Conservation (phyloP, 2,329 filamentous ascomycete species). For the Xylariaceae sp. region DNA sequence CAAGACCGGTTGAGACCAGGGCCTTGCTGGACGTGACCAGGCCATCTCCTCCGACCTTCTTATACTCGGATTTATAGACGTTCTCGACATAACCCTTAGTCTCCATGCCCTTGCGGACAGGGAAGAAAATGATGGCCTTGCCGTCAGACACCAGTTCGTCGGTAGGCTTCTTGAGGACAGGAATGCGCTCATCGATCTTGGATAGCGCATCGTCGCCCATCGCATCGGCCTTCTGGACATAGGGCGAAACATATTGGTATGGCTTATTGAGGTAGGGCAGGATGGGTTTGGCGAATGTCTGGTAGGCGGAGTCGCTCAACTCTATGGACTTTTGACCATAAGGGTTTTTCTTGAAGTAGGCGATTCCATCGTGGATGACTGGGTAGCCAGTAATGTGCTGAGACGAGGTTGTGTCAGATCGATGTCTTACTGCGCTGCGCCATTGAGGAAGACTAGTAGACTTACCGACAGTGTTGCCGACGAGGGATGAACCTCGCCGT, state of each 20-base stretch:
- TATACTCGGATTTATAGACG: slow-evolving; percentile 64
- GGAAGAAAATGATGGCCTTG: slow-evolving; percentile 66
- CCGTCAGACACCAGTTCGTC: slow-evolving; percentile 71
- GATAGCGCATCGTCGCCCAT: slow-evolving; percentile 75
- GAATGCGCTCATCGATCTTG: slow-evolving; percentile 74
- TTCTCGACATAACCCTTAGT: slow-evolving; percentile 67
- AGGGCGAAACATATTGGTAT: slow-evolving; percentile 83
- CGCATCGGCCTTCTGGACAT: slow-evolving; percentile 81
- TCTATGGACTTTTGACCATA: slow-evolving; percentile 84
- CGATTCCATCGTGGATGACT: slow-evolving; percentile 78
- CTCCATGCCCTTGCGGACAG: slow-evolving; percentile 66
- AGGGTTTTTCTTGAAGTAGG: slow-evolving; percentile 80
- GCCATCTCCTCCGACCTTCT: slow-evolving; percentile 69
- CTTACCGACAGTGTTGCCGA: slow-evolving; percentile 45
- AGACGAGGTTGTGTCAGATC: slow-evolving; percentile 1
- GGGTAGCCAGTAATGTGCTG: slow-evolving; percentile 89
- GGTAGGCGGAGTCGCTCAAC: slow-evolving; percentile 76
- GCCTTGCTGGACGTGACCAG: slow-evolving; percentile 75
- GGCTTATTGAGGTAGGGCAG: slow-evolving; percentile 80
- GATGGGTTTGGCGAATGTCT: slow-evolving; percentile 77
- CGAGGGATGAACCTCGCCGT: slow-evolving; percentile 43
- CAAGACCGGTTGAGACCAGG: slow-evolving; percentile 68
- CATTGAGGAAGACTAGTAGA: not conserved
- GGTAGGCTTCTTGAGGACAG: slow-evolving; percentile 77
- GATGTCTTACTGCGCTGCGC: not conserved